Base-by-base conservation (phyloP, 2,329 filamentous ascomycete genomes). In the Paracamarosporium sp. region DNA sequence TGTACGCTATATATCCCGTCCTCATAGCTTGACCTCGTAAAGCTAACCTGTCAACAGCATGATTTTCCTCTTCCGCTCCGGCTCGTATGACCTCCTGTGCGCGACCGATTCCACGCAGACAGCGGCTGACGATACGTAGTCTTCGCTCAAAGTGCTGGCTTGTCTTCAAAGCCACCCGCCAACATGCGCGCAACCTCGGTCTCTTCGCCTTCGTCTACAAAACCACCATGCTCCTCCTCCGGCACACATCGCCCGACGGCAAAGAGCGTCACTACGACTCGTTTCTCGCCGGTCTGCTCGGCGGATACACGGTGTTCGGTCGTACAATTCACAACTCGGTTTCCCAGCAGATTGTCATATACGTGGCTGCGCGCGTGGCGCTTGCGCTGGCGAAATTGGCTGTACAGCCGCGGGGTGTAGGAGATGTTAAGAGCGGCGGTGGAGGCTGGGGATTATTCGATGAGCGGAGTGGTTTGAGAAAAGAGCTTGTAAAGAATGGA, bases 291-390 rank as follows among this genome's bases (percentile, higher is more conserved):
- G 95, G 95, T 7, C 81, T 97, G 7, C 74, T 96, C 45, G 95
- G 95, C 71, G 95, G 95, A 52, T 99, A 98, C 83, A 80, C 92
- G 60, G 92, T 98, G 62, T 99, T 99, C 75, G 95, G 94, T 47
- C 89, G 90, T 59, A 89, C 89, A 35, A 83, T 82, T 75, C 88
- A 92, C 71, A 90, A 89, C 60, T 90, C 87, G 63, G 90, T 97
- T 61, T 96, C 89, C 79, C 92, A 97, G 82, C 94, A 99, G 83
- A 99, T 99, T 75, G 93, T 97, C 76, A 91, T 98, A 69, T 99
- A 99, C 81, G 91, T 99, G 62, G 97, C 97, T 74, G 95, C 95
- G 46, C 88, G 95, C 64, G 95, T 97, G 15, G 85, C 90, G 59
- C 86, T 99, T 31, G 92, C 91, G 8, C 80, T 96, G 24, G 95